Evolutionary conservation across 2,329 filamentous ascomycete species (phyloP), one percentile per base, ranked within the genome.

Genomic region (Epichloe scottii): DNA sequence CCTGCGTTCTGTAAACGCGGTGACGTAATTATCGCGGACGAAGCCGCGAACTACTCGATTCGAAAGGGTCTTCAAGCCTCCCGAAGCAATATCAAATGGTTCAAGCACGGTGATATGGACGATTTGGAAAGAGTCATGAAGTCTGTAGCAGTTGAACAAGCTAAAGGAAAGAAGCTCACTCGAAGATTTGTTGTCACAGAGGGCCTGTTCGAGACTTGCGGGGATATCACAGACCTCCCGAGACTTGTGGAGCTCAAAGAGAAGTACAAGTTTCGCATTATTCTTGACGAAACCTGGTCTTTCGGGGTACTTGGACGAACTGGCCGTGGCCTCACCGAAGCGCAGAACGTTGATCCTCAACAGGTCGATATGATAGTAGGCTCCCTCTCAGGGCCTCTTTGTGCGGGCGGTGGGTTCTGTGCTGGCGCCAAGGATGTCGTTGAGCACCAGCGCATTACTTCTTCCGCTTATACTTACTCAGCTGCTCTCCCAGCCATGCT

Each of bases 351-450:
- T 17, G 93, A 97, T 65, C 83, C 91, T 0, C 81, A 85, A 10
- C 87, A 95, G 63, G 84, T 98, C 47, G 93, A 98, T 71, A 96
- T 98, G 89, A 91, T 98, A 58, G 80, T 97, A 49, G 93, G 94
- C 42, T 95, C 89, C 37, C 80, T 98, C 44, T 84, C 91, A 12
- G 91, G 93, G 2, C 86, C 90, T 15, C 76, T 98, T 38, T 93
- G 91, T 63, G 89, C 88, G 10, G 91, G 90, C 51, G 93, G 94
- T 59, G 93, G 93, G 15, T 98, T 98, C 74, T 98, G 93, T 65
- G 90, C 91, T 15, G 91, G 90, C 17, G 84, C 85, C 39, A 84
- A 84, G 57, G 93, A 96, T 63, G 90, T 97, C 17, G 87, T 97
- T 17, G 88, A 94, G 66, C 93, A 98, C 64, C 93, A 98, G 70